Percentiles rank a stretch among this genome's conserved stretches.
phyloP scores from a whole-genome alignment of 345 rosid species.

The Syzygium oleosum region DNA sequence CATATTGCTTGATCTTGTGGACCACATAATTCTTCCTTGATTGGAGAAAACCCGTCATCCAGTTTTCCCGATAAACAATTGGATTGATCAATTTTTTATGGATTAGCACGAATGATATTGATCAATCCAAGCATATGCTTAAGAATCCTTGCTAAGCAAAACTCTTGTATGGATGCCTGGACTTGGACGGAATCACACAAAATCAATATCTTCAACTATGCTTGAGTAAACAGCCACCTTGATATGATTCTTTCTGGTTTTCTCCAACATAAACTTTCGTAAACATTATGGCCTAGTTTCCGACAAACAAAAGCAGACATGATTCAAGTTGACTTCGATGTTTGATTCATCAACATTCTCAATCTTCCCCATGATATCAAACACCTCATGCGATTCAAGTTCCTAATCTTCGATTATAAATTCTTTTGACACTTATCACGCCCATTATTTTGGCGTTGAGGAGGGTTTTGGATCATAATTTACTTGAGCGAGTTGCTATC shows the following conservation, averaged over 20 bases:
- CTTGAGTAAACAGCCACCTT: background rate
- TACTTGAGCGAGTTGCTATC: background rate
- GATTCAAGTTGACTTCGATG: background rate
- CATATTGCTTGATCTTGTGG: background rate
- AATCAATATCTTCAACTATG: background rate
- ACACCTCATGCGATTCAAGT: background rate
- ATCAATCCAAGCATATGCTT: background rate
- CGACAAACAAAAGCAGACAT: background rate
- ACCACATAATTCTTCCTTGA: background rate
- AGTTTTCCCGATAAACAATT: background rate
- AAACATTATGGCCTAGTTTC: background rate
- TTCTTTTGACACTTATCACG: background rate
- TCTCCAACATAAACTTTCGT: background rate
- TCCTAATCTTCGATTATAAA: background rate
- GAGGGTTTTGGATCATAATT: background rate
- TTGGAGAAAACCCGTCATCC: background rate
- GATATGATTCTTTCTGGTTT: background rate
- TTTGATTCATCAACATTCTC: background rate
- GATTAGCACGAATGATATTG: background rate
- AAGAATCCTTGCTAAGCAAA: background rate
- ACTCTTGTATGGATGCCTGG: background rate
- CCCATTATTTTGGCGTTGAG: background rate
- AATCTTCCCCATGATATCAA: background rate
- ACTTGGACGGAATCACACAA: background rate
- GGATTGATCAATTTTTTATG: background rate